A percentile compares a stretch with the other conserved stretches of the same genome.
Conservation (phyloP, 768 basidiomycete species). For the Phlegmacium glaucopus region DNA sequence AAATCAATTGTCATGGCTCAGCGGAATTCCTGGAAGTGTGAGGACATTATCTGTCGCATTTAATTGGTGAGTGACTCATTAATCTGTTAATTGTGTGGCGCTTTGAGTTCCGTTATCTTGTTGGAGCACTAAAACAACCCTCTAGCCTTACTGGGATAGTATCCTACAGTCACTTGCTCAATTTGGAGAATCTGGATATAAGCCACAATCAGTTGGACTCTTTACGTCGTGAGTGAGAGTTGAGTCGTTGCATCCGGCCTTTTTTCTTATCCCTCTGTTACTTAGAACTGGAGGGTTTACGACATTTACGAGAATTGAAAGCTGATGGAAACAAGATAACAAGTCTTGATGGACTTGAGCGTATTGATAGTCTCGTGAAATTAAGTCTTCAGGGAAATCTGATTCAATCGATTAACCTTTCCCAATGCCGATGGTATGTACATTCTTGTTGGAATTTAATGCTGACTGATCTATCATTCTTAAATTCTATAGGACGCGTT, state of each 20-base stretch:
- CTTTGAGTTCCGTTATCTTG: slow-evolving; percentile 6
- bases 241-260: slow-evolving; percentile 9
- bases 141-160: slow-evolving; percentile 79
- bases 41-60: slow-evolving; percentile 76
- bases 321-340: slow-evolving; percentile 84
- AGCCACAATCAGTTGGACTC: slow-evolving; percentile 89
- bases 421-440: slow-evolving; percentile 64
- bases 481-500: slow-evolving; percentile 32
- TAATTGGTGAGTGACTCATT: slow-evolving; percentile 54
- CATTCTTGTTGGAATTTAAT: slow-evolving; percentile 11
- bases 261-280: slow-evolving; percentile 12
- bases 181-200: slow-evolving; percentile 88
- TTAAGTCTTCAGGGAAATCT: slow-evolving; percentile 77
- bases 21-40: slow-evolving; percentile 67
- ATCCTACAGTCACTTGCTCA: slow-evolving; percentile 82
- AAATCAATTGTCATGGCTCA: slow-evolving; percentile 77
- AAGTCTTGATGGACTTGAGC: slow-evolving; percentile 71
- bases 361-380: slow-evolving; percentile 79
- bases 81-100: slow-evolving; percentile 8
- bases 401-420: slow-evolving; percentile 60
- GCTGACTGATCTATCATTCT: slow-evolving; percentile 8
- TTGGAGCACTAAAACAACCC: not conserved
- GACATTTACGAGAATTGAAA: slow-evolving; percentile 83
- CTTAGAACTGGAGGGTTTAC: slow-evolving; percentile 78
- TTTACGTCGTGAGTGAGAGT: slow-evolving; percentile 65